phyloP scores from a whole-genome alignment of 176 grass and related monocot genomes.

The Carex kokanica region DNA sequence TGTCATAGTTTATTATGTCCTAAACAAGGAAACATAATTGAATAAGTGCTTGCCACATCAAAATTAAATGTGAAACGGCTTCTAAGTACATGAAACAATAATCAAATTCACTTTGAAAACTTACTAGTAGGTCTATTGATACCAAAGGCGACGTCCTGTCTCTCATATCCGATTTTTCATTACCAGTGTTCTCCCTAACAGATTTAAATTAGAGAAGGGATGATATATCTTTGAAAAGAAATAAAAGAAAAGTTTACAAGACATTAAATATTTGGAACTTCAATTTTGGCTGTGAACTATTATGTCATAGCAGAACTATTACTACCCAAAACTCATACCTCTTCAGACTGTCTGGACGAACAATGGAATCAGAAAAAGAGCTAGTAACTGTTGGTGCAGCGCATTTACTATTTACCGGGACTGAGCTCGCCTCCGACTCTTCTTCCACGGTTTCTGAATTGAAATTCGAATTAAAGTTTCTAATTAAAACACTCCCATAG shows the following conservation, averaged over 20 bases:
- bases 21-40: conserved; percentile 26
- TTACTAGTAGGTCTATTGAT: conserved; percentile 41
- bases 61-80: background rate
- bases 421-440: conserved; percentile 45
- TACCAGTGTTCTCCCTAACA: conserved; percentile 26
- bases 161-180: conserved; percentile 26
- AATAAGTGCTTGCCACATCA: background rate
- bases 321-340: background rate
- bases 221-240: conserved; percentile 4
- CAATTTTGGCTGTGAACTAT: background rate
- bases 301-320: background rate
- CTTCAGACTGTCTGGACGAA: conserved; percentile 12
- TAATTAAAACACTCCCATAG: conserved; percentile 49
- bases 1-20: conserved; percentile 39
- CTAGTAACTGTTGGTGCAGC: conserved; percentile 8
- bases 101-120: background rate
- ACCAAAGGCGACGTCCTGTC: conserved; percentile 25
- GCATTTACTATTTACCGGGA: conserved; percentile 13
- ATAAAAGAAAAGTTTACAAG: background rate
- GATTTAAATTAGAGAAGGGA: background rate
- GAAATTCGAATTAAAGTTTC: background rate
- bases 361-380: background rate
- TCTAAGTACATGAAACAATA: background rate
- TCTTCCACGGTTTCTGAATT: conserved; percentile 39
- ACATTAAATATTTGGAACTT: background rate